Base-by-base conservation (phyloP, 2,329 filamentous ascomycete species). In the Fusarium zealandicum region DNA sequence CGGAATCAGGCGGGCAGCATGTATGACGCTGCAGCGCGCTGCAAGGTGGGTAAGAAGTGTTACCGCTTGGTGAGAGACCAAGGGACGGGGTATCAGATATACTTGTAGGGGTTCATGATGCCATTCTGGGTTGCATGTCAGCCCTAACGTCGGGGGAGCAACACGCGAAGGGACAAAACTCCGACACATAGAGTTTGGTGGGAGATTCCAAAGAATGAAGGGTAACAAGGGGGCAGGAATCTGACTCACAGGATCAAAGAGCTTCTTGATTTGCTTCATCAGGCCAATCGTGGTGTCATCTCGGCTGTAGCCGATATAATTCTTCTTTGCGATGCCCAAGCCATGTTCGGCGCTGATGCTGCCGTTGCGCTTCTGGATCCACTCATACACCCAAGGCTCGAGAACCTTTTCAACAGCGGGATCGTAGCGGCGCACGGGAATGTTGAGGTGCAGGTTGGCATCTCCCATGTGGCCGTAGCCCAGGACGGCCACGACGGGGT, bases 61-160 rank as follows among this genome's bases (percentile, higher is more conserved):
- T 60, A 59, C 40, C 48, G 56, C 41, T 61, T 44, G 56, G 39
- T 49, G 55, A 28, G 41, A 48, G 32, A 27, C 48, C 20, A 54
- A 30, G 31, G 41, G 33, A 52, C 50, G 51, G 47, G 39, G 44
- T 57, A 54, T 60, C 51, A 88, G 63, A 98, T 89, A 74, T 97
- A 98, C 78, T 98, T 98, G 81, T 98, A 98, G 1, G 93, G 93
- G 77, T 97, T 98, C 92, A 98, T 96, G 75, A 98, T 98, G 40
- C 92, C 93, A 66, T 96, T 96, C 92, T 96, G 68, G 17, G 45
- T 39, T 40, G 41, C 46, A 45, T 61, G 67, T 71, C 63, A 72
- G 68, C 61, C 59, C 51, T 63, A 59, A 49, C 35, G 42, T 51
- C 48, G 38, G 38, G 30, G 35, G 18, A 45, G 32, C 39, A 43